Evolutionary conservation across 2,329 filamentous ascomycete genomes (phyloP), one percentile per base, ranked within the genome.

Genomic region (Nemania bipapillata): DNA sequence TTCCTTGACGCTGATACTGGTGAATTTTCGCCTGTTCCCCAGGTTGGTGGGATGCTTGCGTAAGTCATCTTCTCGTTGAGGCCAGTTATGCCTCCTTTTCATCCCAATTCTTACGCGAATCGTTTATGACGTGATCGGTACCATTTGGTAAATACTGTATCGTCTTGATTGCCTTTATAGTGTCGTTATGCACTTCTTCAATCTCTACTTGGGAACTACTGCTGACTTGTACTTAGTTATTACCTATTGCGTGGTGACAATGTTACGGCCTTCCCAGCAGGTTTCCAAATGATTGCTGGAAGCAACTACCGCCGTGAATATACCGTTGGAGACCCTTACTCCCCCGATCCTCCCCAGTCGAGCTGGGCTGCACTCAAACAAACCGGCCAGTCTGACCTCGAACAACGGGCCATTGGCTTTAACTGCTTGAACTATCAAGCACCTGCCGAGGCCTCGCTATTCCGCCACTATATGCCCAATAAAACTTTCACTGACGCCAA

Each of bases 361-460:
- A 71, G 80, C 26, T 97, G 94, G 94, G 80, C 80, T 26, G 77
- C 80, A 1, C 82, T 89, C 4, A 87, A 90, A 68, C 86, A 87
- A 75, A 91, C 90, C 11, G 80, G 77, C 54, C 94, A 97, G 82
- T 79, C 81, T 17, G 87, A 90, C 60, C 86, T 97, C 42, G 83
- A 82, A 58, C 91, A 97, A 83, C 93, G 94, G 70, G 93, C 94
- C 9, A 75, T 97, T 30, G 95, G 96, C 3, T 97, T 97, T 87
- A 98, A 98, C 85, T 98, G 96, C 81, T 83, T 99, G 69, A 90
- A 98, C 87, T 97, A 97, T 78, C 76, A 74, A 35, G 83, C 80
- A 26, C 75, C 80, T 0, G 83, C 91, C 1, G 94, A 97, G 79
- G 86, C 86, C 1, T 91, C 94, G 15, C 86, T 97, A 40, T 91